Base-by-base conservation (phyloP, 352 stramenopile genomes). In the Nothophytophthora sp. region DNA sequence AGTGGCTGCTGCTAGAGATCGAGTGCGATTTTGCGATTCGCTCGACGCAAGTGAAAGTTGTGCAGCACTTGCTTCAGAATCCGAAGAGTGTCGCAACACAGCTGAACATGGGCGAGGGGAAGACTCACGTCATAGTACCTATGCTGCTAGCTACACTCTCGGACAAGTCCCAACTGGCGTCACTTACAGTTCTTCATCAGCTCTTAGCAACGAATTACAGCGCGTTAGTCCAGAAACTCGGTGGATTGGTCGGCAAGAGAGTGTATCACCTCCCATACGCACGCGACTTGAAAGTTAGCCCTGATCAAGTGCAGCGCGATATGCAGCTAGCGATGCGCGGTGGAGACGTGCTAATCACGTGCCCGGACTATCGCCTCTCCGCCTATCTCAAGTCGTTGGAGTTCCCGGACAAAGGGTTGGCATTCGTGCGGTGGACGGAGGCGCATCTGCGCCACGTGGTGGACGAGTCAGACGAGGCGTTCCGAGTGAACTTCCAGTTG, bases 1-100 rank as follows among this genome's bases (percentile, higher is more conserved):
- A 67, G 41, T 90, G 79, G 79, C 55, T 88, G 45, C 69, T 81
- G 24, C 86, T 90, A 63, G 79, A 90, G 62, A 71, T 81, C 9
- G 79, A 90, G 58, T 63, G 67, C 13, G 18, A 42, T 19, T 43
- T 90, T 12, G 69, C 78, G 48, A 90, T 90, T 38, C 60, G 79
- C 0, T 72, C 55, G 16, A 71, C 79, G 45, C 79, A 90, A 46
- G 78, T 68, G 30, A 59, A 72, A 10, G 65, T 88, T 37, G 76
- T 70, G 7, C 38, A 73, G 28, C 67, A 86, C 53, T 50, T 90
- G 11, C 67, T 88, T 40, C 40, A 80, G 5, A 67, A 85, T 23
- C 61, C 63, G 16, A 4, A 35, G 29, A 66, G 72, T 30, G 51
- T 67, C 37, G 67, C 86, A 15, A 71, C 71, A 23, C 79, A 90